Percentiles rank a stretch among this genome's conserved stretches.
Evolutionary conservation across 1,139 yeast species (phyloP).

Genomic region (Candida glucosophila): DNA sequence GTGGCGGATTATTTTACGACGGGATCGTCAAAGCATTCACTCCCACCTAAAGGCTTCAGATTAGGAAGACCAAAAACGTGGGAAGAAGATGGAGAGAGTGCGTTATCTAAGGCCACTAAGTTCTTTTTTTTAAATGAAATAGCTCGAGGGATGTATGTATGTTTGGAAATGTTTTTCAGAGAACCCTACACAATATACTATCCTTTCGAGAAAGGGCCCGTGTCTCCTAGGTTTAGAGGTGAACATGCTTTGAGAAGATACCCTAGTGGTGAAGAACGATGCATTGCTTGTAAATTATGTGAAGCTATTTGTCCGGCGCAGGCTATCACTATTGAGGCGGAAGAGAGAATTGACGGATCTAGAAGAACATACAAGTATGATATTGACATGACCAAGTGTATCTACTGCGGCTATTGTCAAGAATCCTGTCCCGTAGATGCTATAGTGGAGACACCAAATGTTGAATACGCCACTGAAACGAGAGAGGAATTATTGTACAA

Average conservation of each 20-base stretch:
- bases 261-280: slow-evolving; percentile 88
- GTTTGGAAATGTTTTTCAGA: slow-evolving; percentile 80
- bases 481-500: slow-evolving; percentile 85
- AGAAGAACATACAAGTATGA: slow-evolving; percentile 87
- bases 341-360: slow-evolving; percentile 83
- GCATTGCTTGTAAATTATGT: slow-evolving; percentile 84
- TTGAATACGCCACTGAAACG: slow-evolving; percentile 78
- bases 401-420: slow-evolving; percentile 90
- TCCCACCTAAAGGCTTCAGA: slow-evolving; percentile 69
- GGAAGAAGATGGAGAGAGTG: slow-evolving; percentile 76
- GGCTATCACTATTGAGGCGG: slow-evolving; percentile 90
- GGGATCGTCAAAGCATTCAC: slow-evolving; percentile 36
- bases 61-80: slow-evolving; percentile 67
- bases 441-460: slow-evolving; percentile 84
- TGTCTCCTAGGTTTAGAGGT: slow-evolving; percentile 86
- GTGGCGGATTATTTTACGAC: slow-evolving; percentile 34
- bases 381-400: slow-evolving; percentile 91
- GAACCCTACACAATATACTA: slow-evolving; percentile 85
- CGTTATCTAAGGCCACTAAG: slow-evolving; percentile 76
- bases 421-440: slow-evolving; percentile 94
- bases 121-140: slow-evolving; percentile 75
- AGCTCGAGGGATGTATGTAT: slow-evolving; percentile 87
- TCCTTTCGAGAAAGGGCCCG: slow-evolving; percentile 87
- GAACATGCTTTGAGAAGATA: slow-evolving; percentile 88
- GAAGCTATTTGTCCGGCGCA: slow-evolving; percentile 93